These are phyloP conservation scores for Trematosphaeria pertusa DNA, from an alignment of 2,329 filamentous ascomycete genomes.

Conservation along the genomic window DNA sequence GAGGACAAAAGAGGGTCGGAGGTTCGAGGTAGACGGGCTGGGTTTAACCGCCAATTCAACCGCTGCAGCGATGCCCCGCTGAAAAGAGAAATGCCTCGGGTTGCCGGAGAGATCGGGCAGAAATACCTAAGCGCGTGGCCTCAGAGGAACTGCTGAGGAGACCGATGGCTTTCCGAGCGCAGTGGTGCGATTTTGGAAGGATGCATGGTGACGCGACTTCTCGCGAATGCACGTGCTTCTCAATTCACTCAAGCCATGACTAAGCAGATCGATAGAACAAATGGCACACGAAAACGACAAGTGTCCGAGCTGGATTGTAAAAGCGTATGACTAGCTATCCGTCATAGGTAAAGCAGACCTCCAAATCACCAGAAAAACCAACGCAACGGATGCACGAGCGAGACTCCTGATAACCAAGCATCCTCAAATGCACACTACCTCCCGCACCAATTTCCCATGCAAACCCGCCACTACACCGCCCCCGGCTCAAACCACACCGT, in stretches of 20 bases:
- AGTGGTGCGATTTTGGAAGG: not conserved
- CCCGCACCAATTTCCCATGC: no score
- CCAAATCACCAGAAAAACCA: no score
- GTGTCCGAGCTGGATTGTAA: no score
- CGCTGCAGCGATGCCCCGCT: constrained; percentile 27
- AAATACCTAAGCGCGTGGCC: not conserved
- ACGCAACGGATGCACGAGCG: no score
- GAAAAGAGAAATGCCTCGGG: constrained; percentile 25
- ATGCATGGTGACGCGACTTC: not conserved
- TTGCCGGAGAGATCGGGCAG: constrained; percentile 24
- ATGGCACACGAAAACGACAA: no score
- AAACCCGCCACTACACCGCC: no score
- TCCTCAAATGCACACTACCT: no score
- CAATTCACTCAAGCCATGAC: constrained; percentile 3
- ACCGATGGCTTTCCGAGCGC: not conserved
- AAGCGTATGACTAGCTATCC: no score
- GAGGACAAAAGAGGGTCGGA: constrained; percentile 14
- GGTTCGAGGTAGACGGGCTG: constrained; percentile 9
- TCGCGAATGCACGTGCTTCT: constrained; percentile 5
- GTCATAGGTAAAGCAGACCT: no score
- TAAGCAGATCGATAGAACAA: no score
- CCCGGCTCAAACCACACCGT: constrained; percentile 1
- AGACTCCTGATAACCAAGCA: no score
- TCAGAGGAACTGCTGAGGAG: not conserved
- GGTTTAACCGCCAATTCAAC: constrained; percentile 45